Conservation (phyloP, 495 filamentous ascomycete genomes). For the Neurospora sp. region DNA sequence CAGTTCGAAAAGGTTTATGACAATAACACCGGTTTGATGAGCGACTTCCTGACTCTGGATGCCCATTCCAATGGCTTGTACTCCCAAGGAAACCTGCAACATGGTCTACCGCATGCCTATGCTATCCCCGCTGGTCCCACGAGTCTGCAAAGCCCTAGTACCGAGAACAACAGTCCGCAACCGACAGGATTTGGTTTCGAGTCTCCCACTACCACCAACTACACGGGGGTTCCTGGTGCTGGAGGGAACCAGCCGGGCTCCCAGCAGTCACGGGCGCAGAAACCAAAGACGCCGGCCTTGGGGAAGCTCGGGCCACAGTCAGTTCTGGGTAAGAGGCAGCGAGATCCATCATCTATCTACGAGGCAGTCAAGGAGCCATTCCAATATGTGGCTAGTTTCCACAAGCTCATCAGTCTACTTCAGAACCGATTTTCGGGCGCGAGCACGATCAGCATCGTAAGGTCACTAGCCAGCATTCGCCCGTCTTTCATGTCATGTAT, state of each 20-base stretch:
- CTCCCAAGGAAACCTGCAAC: slow-evolving; percentile 38
- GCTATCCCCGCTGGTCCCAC: slow-evolving; percentile 39
- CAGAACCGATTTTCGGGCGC: slow-evolving; percentile 61
- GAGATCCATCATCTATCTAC: slow-evolving; percentile 78
- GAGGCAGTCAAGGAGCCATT: slow-evolving; percentile 82
- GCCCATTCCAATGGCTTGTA: slow-evolving; percentile 28
- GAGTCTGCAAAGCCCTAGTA: slow-evolving; percentile 39
- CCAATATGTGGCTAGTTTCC: slow-evolving; percentile 80
- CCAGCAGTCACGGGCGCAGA: slow-evolving; percentile 21
- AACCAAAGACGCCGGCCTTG: slow-evolving; percentile 27
- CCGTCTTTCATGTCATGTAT: slow-evolving; percentile 88
- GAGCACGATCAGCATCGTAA: slow-evolving; percentile 68
- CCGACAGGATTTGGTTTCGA: slow-evolving; percentile 35
- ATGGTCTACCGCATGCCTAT: slow-evolving; percentile 41
- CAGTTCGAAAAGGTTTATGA: slow-evolving; percentile 37
- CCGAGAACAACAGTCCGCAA: slow-evolving; percentile 40
- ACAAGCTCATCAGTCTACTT: slow-evolving; percentile 74
- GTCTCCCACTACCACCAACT: slow-evolving; percentile 33
- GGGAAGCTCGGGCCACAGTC: slow-evolving; percentile 36
- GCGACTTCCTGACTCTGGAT: slow-evolving; percentile 33
- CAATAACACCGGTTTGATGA: slow-evolving; percentile 21
- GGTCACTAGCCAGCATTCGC: slow-evolving; percentile 77
- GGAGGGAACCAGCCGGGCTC: slow-evolving; percentile 15
- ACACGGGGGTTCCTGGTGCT: slow-evolving; percentile 18
- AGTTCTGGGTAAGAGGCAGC: slow-evolving; percentile 41